Evolutionary conservation across 106 monocot species (phyloP).

Genomic region (Iris macrosiphon): DNA sequence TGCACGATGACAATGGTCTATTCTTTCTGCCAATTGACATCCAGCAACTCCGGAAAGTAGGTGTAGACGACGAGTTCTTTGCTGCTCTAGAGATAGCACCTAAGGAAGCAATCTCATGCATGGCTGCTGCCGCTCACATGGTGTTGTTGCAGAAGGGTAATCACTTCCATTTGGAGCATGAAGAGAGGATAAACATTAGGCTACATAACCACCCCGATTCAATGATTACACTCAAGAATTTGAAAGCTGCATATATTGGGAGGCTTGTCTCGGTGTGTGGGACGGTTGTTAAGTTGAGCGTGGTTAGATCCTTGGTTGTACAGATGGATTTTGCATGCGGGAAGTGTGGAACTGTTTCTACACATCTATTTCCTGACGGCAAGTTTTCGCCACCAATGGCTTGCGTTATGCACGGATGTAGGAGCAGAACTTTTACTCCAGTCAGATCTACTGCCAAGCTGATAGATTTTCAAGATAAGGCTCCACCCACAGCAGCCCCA

Average conservation of each 20-base stretch:
- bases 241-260: constrained; percentile 97
- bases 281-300: constrained; percentile 87
- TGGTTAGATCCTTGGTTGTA: constrained; percentile 68
- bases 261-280: constrained; percentile 88
- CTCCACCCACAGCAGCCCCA: too few species aligned
- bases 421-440: constrained; percentile 74
- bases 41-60: constrained; percentile 46
- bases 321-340: constrained; percentile 69
- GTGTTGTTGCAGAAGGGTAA: constrained; percentile 47
- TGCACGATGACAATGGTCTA: constrained; percentile 68
- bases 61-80: constrained; percentile 48
- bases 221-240: constrained; percentile 66
- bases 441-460: constrained; percentile 73
- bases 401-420: constrained; percentile 74
- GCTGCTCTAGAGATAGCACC: constrained; percentile 43
- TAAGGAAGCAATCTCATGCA: constrained; percentile 79
- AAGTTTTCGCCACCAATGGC: constrained; percentile 79
- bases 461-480: constrained; percentile 99
- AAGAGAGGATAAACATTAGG: constrained; percentile 71
- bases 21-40: constrained; percentile 66
- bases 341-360: constrained; percentile 50
- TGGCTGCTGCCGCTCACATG: constrained; percentile 81
- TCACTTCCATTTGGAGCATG: constrained; percentile 26
- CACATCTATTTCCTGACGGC: constrained; percentile 71
- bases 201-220: constrained; percentile 69